Evolutionary conservation across 2,329 filamentous ascomycete species (phyloP), one percentile per base, ranked within the genome.

Genomic region (Alternaria alternata): DNA sequence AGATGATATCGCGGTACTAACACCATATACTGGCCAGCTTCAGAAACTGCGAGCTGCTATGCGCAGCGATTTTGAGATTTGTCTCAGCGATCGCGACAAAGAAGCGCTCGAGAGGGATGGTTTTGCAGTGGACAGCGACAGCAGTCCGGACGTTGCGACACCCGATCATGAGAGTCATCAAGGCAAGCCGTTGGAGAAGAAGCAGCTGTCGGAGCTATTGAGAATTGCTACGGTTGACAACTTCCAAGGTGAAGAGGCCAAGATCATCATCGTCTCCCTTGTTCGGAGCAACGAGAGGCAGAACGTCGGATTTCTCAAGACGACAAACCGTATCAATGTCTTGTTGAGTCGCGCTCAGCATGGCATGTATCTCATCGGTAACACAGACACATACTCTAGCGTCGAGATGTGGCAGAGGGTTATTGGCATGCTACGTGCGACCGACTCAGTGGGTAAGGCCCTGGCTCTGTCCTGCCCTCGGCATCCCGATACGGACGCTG

Each of bases 171-270:
- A 62, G 4, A 8, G 47, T 11, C 49, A 69, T n/a, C 58, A 51
- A 6, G 59, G 59, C 16, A 64, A 52, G 20, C 64, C 66, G 5
- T 36, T 75, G 0, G 58, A 68, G n/a, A 72, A 68, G 61, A 74
- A 66, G 18, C 60, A 65, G 9, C 52, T 73, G 5, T 62, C 53
- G 16, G 68, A 75, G 5, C 18, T 70, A 5, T 51, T 75, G 3
- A 48, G 72, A 5, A 75, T 89, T 0, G 88, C 89, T 0, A 92
- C 89, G 0, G 85, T 92, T 0, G 89, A 92, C 72, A 93, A 93
- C 64, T 93, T 92, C 56, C 90, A 94, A 67, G 91, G 91, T 0
- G 90, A 94, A 70, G 90, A 94, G 68, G 88, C 87, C 2, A 89
- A 91, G 52, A 80, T 94, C 8, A 81, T 94, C 0, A 80, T 94